These are phyloP conservation scores for Fusarium drepaniforme DNA, from an alignment of 2,329 filamentous ascomycete species.

Conservation along the genomic window DNA sequence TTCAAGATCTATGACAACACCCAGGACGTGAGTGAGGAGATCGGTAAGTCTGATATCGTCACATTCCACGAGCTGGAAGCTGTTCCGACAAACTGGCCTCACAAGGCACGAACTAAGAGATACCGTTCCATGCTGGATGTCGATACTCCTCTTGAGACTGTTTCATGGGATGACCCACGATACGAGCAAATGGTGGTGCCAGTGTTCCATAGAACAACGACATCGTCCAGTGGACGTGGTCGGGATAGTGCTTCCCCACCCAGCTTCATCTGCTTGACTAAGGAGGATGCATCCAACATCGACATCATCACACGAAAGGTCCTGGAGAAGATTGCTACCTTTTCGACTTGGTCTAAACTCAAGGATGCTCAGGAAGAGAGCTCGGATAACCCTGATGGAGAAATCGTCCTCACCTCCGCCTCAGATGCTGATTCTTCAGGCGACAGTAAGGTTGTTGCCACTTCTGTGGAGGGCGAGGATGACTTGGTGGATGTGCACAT, in stretches of 20 bases:
- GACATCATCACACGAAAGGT: slow-evolving; percentile 85
- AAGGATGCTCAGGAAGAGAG: slow-evolving; percentile 60
- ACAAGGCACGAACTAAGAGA: slow-evolving; percentile 60
- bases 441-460: slow-evolving; percentile 78
- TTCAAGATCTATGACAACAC: slow-evolving; percentile 87
- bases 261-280: slow-evolving; percentile 81
- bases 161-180: slow-evolving; percentile 69
- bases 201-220: slow-evolving; percentile 71
- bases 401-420: slow-evolving; percentile 74
- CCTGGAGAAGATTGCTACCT: slow-evolving; percentile 78
- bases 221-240: slow-evolving; percentile 46
- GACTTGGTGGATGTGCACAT: slow-evolving; percentile 92
- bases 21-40: slow-evolving; percentile 76
- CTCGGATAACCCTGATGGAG: slow-evolving; percentile 72
- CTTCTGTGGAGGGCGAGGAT: slow-evolving; percentile 89
- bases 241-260: slow-evolving; percentile 58
- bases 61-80: slow-evolving; percentile 83
- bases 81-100: slow-evolving; percentile 82
- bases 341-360: slow-evolving; percentile 79
- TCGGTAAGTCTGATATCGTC: slow-evolving; percentile 73
- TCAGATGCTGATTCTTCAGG: slow-evolving; percentile 75
- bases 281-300: slow-evolving; percentile 75
- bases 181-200: slow-evolving; percentile 79
- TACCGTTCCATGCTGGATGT: slow-evolving; percentile 65
- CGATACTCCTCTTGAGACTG: slow-evolving; percentile 52